Evolutionary conservation across 106 monocot species (phyloP), one percentile per base, ranked within the genome.

Genomic region (Dactylorhiza incarnata): DNA sequence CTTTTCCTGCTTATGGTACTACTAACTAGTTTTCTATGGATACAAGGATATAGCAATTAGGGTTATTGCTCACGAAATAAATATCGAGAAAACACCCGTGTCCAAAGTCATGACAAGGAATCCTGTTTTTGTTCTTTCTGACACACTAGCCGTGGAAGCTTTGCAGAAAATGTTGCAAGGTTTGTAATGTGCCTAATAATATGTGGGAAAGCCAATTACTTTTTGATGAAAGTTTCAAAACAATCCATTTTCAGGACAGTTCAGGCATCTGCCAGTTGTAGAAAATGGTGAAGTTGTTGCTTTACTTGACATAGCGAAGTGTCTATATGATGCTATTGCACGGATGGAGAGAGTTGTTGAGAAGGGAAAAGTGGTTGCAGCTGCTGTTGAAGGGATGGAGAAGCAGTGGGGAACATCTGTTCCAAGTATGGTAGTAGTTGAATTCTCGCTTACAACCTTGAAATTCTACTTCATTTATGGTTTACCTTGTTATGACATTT

Each of bases 141-240:
- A 95, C 59, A 95, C 95, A 37, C 71, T 95, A 49, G 95, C 95
- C 4, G 89, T 95, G 26, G 95, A 95, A 77, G 95, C 95, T 74
- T 76, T 95, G 78, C 95, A 95, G 75, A 95, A 95, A 78, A 95
- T 95, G 95, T 89, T 95, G 15, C 87, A 87, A 89, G 95, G 95
- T 95, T 78, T 54, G 77, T 78, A 54, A 49, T 25, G 22, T 48
- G 45, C 47, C 17, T 61, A 15, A 48, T 23, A 7, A 45, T 9
- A 14, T 29, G 10, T 24, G 3, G 5, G 20, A 14, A 74, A 24
- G 37, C 15, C 48, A 74, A 15, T 7, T 45, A 0, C 43, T 48
- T 44, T 4, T 45, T 68, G 11, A 11, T 73, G 43, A 24, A 53
- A 24, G 29, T 13, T 17, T 68, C 6, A 81, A 45, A 81, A 26